Evolutionary conservation across 164 flowering plant genomes (phyloP).

Genomic region (Magnolia kwangsiensis): DNA sequence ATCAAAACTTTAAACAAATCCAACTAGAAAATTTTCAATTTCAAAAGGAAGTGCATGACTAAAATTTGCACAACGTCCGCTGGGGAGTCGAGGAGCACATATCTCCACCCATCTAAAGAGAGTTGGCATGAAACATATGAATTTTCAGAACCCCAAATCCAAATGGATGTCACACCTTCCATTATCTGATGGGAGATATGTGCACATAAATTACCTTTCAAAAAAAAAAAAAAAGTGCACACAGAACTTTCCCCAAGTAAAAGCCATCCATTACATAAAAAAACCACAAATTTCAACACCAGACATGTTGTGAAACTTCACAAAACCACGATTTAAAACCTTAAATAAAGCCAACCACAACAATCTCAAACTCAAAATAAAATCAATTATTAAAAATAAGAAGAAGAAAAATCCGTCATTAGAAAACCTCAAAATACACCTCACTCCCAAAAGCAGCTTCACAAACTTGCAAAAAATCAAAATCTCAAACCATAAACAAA

Average conservation of each 20-base stretch:
- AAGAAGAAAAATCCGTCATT: not conserved
- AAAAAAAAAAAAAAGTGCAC: too few relatives aligned
- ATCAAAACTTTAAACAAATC: conserved; percentile 2
- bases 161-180: not conserved
- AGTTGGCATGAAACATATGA: not conserved
- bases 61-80: not conserved
- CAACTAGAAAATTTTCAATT: not conserved
- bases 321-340: not conserved
- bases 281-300: too few relatives aligned
- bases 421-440: not conserved
- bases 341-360: not conserved
- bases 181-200: not conserved
- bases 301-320: too few relatives aligned
- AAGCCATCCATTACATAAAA: too few relatives aligned
- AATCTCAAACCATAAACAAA: too few relatives aligned
- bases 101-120: not conserved
- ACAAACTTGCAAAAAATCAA: too few relatives aligned
- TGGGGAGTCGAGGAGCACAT: not conserved
- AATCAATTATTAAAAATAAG: not conserved
- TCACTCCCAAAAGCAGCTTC: too few relatives aligned
- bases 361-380: not conserved
- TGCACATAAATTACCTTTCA: too few relatives aligned
- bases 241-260: too few relatives aligned
- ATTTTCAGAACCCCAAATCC: not conserved
- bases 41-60: not conserved